Evolutionary conservation across 345 rosid genomes (phyloP).

Genomic region (Brassica incana): DNA sequence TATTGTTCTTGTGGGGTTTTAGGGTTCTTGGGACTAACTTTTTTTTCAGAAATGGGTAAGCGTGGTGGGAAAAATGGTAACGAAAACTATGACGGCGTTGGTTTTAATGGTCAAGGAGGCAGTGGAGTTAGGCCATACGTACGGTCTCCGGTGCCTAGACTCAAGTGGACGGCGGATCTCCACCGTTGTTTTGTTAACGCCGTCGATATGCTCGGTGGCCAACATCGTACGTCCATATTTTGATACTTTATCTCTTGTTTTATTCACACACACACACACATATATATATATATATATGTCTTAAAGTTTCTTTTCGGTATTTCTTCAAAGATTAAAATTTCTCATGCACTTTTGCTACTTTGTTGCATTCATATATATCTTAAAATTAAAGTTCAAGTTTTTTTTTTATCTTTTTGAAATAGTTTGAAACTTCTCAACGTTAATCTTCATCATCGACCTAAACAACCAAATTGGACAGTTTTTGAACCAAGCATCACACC

Average conservation of each 20-base stretch:
- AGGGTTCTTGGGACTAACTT: conserved; percentile 9
- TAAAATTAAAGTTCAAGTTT: not conserved
- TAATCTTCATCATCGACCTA: not conserved
- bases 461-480: not conserved
- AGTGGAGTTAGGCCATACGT: conserved; percentile 84
- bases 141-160: conserved; percentile 86
- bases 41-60: conserved; percentile 50
- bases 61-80: conserved; percentile 54
- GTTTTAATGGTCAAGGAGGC: conserved; percentile 34
- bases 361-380: not conserved
- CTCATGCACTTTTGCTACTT: not conserved
- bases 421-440: not conserved
- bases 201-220: conserved; percentile 88
- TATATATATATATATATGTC: not conserved
- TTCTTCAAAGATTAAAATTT: not conserved
- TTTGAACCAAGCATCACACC: not conserved
- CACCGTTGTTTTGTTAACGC: conserved; percentile 92
- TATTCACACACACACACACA: not conserved
- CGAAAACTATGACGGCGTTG: conserved; percentile 39
- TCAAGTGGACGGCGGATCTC: conserved; percentile 97
- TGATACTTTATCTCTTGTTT: not conserved
- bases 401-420: not conserved
- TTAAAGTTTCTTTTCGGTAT: not conserved
- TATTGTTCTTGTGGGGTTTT: not conserved
- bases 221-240: conserved; percentile 51